Evolutionary conservation across 169 alveolate genomes (phyloP).

Genomic region (Eimeria brunetti): DNA sequence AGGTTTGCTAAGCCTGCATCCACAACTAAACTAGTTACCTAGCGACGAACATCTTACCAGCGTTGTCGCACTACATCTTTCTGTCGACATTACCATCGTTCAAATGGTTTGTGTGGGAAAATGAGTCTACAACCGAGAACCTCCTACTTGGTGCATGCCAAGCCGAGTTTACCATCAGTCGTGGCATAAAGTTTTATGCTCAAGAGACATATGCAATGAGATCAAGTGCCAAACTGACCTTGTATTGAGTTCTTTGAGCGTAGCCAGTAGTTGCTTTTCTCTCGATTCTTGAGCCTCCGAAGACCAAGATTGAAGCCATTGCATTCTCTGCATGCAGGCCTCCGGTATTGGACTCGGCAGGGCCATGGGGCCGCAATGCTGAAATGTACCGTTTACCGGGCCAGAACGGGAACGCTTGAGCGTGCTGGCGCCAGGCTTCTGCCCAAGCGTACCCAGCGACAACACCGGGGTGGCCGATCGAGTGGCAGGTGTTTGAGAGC

Average conservation of each 20-base stretch:
- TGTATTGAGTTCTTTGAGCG: slow-evolving; percentile 6
- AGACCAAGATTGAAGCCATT: slow-evolving; percentile 62
- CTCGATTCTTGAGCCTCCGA: slow-evolving; percentile 22
- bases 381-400: slow-evolving; percentile 21
- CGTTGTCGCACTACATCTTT: not conserved
- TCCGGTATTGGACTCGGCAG: slow-evolving; percentile 8
- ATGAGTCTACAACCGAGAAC: not conserved
- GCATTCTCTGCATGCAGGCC: slow-evolving; percentile 14
- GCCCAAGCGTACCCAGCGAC: not conserved
- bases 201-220: not conserved
- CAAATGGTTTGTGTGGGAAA: not conserved
- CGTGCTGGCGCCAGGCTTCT: not conserved
- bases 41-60: not conserved
- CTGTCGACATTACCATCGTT: not conserved
- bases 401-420: slow-evolving; percentile 55
- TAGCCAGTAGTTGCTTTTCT: slow-evolving; percentile 35
- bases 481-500: not conserved
- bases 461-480: not conserved
- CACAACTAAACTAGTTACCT: not conserved
- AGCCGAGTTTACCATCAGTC: not conserved
- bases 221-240: not conserved
- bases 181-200: not conserved
- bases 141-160: not conserved
- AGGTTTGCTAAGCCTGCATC: not conserved
- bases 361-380: not conserved